Percentiles rank a stretch among this genome's conserved stretches.
Evolutionary conservation across 306 rosid genomes (phyloP).

Genomic region (Echinosophora koreensis): DNA sequence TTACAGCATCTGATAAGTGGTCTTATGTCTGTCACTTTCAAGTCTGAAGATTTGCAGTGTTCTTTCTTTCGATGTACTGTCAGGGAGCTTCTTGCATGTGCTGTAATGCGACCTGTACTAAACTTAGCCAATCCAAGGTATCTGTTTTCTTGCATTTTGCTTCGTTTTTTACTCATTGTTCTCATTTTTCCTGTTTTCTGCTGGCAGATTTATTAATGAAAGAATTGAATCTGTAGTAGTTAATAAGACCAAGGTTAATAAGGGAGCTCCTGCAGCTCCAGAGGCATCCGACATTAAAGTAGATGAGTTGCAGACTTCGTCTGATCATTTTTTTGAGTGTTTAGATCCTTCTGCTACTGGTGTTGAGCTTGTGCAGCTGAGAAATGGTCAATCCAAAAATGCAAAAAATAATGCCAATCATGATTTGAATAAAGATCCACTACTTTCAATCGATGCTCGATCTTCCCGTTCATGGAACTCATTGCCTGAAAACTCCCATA

Average conservation of each 20-base stretch:
- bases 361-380: slow-evolving; percentile 89
- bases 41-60: slow-evolving; percentile 88
- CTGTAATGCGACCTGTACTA: slow-evolving; percentile 90
- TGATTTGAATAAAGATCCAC: slow-evolving; percentile 75
- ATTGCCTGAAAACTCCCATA: slow-evolving; percentile 58
- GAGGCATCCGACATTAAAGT: slow-evolving; percentile 59
- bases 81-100: slow-evolving; percentile 98
- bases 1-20: slow-evolving; percentile 94
- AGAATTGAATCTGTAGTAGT: slow-evolving; percentile 81
- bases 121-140: slow-evolving; percentile 94
- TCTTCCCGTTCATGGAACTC: slow-evolving; percentile 83
- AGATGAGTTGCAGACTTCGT: slow-evolving; percentile 63
- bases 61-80: slow-evolving; percentile 76
- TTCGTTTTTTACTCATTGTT: slow-evolving; percentile 41
- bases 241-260: slow-evolving; percentile 73
- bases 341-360: slow-evolving; percentile 91
- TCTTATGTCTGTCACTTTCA: slow-evolving; percentile 80
- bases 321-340: slow-evolving; percentile 68
- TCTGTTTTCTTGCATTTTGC: slow-evolving; percentile 36
- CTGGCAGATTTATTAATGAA: slow-evolving; percentile 93
- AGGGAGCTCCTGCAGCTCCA: slow-evolving; percentile 50
- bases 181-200: slow-evolving; percentile 46
- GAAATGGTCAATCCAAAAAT: slow-evolving; percentile 64
- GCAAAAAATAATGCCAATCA: slow-evolving; percentile 52
- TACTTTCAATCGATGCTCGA: slow-evolving; percentile 78